These are phyloP conservation scores for Sclerospora graminicola DNA, from an alignment of 352 stramenopile species.

Conservation along the genomic window DNA sequence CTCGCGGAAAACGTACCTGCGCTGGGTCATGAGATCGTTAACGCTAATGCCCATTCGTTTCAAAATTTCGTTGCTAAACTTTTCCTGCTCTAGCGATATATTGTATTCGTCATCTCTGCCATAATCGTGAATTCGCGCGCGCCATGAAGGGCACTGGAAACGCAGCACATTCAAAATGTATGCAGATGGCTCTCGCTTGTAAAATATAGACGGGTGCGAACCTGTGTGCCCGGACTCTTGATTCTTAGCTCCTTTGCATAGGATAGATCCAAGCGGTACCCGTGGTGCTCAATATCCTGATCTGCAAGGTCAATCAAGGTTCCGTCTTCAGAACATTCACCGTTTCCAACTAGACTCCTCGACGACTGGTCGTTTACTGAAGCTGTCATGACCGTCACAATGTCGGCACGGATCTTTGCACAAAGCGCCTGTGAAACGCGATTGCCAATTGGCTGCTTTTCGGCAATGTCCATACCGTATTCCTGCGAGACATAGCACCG, in stretches of 20 bases:
- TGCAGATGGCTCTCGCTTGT: conserved; percentile 99
- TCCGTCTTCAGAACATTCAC: conserved; percentile 11
- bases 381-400: conserved; percentile 72
- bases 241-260: conserved; percentile 92
- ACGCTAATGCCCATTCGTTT: conserved; percentile 81
- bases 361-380: conserved; percentile 26
- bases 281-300: conserved; percentile 73
- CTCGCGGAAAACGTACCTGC: conserved; percentile 73
- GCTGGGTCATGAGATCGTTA: conserved; percentile 64
- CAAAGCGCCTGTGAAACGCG: conserved; percentile 95
- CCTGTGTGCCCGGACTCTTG: conserved; percentile 84
- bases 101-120: conserved; percentile 57
- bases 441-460: conserved; percentile 94
- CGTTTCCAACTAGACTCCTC: conserved; percentile 16
- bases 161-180: conserved; percentile 97
- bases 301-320: conserved; percentile 23
- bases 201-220: conserved; percentile 98
- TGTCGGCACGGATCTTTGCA: conserved; percentile 95
- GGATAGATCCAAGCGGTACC: conserved; percentile 80
- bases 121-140: conserved; percentile 38
- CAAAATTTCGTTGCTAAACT: conserved; percentile 79
- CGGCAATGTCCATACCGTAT: conserved; percentile 82
- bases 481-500: conserved; percentile 98
- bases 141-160: conserved; percentile 76
- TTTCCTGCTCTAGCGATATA: conserved; percentile 70